phyloP scores from a whole-genome alignment of 2,329 filamentous ascomycete genomes.

The Tolypocladium inflatum region DNA sequence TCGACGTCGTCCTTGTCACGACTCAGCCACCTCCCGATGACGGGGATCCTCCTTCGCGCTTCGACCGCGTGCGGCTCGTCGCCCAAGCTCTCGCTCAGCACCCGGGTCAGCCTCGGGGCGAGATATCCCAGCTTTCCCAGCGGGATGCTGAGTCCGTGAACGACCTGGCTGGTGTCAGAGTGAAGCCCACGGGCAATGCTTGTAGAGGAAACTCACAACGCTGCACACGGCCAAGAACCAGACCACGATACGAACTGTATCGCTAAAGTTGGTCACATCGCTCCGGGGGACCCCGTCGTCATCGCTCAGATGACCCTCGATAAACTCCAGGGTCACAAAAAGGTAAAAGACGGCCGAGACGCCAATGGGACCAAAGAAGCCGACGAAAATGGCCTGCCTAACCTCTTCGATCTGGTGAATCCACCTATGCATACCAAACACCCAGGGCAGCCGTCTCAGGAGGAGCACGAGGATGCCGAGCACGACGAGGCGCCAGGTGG shows the following conservation, averaged over 20 bases:
- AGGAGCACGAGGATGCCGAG: constrained; percentile 70
- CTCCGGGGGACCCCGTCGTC: constrained; percentile 50
- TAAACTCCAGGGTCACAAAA: constrained; percentile 69
- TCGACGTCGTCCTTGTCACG: background rate
- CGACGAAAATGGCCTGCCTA: constrained; percentile 73
- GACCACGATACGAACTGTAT: constrained; percentile 62
- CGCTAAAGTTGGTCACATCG: constrained; percentile 56
- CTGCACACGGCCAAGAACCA: constrained; percentile 84
- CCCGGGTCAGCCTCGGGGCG: constrained; percentile 44
- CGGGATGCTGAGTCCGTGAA: constrained; percentile 73
- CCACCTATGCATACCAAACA: constrained; percentile 62
- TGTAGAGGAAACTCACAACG: constrained; percentile 47
- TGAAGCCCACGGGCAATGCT: background rate
- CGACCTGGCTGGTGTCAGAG: constrained; percentile 29
- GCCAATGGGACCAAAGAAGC: constrained; percentile 89
- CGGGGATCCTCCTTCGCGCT: constrained; percentile 8
- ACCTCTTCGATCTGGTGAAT: constrained; percentile 72
- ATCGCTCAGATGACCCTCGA: constrained; percentile 39
- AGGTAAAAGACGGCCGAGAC: constrained; percentile 88
- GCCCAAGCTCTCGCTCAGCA: constrained; percentile 12
- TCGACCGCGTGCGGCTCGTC: constrained; percentile 5
- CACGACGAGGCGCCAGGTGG: constrained; percentile 61
- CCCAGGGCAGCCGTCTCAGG: constrained; percentile 66
- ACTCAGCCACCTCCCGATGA: constrained; percentile 9
- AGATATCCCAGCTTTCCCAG: constrained; percentile 57